Base-by-base conservation (phyloP, 2,329 filamentous ascomycete genomes). In the Ophiostoma ulmi region DNA sequence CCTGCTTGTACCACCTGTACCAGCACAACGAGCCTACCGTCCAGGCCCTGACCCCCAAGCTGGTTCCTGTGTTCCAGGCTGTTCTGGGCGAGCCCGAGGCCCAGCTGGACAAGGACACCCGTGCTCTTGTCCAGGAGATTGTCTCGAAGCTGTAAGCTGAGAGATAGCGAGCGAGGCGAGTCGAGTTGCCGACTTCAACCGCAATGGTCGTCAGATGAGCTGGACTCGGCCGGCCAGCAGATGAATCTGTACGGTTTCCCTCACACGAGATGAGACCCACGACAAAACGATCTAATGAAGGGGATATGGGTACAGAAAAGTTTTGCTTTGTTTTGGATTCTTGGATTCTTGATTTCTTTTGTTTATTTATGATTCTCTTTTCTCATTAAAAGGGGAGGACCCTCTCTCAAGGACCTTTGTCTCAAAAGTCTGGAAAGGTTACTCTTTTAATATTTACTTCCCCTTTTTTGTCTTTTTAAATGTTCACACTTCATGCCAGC, bases 1-100 rank as follows among this genome's bases (percentile, higher is more conserved):
- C 91, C 79, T 96, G 94, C 87, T 90, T 99, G 77, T 90, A 92
- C 80, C 89, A 91, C 80, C 86, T 98, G 74, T 97, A 93, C 79
- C 86, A 90, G 75, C 83, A 86, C 73, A 86, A 88, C 74, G 90
- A 94, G 80, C 82, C 85, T 14, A 90, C 88, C 1, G 85, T 94
- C 66, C 87, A 89, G 79, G 83, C 87, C 76, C 84, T 93, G 66
- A 93, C 91, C 5, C 85, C 88, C 52, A 85, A 88, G 77, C 83
- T 95, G 71, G 81, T 93, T 74, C 85, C 87, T 14, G 80, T 94
- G 72, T 91, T 95, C 75, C 87, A 91, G 77, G 84, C 91, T 76
- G 91, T 94, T 22, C 84, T 94, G 70, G 83, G 85, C 71, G 85
- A 88, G 67, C 91, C 91, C 1, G 85, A 91, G 79, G 90, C 92